phyloP scores from a whole-genome alignment of 1,139 yeast species.

The Hanseniaspora uvarum region DNA sequence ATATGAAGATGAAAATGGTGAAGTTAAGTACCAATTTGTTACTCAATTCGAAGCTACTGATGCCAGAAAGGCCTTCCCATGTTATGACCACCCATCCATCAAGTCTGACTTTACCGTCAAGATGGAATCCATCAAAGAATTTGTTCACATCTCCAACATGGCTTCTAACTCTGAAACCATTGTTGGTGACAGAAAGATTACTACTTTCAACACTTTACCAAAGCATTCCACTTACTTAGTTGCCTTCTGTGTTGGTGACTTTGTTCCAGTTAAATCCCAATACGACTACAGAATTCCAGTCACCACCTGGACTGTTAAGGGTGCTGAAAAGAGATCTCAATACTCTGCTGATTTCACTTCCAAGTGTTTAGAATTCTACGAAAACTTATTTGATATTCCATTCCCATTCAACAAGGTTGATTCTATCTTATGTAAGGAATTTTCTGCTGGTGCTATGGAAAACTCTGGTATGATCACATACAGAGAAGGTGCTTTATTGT shows the following conservation, averaged over 20 bases:
- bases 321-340: slow-evolving; percentile 54
- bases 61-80: slow-evolving; percentile 77
- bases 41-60: slow-evolving; percentile 84
- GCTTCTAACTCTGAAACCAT: slow-evolving; percentile 42
- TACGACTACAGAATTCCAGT: slow-evolving; percentile 68
- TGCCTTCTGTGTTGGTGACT: slow-evolving; percentile 76
- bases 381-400: slow-evolving; percentile 56
- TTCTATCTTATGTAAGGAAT: slow-evolving; percentile 71
- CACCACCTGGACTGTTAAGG: slow-evolving; percentile 71
- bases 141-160: slow-evolving; percentile 68
- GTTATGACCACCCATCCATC: slow-evolving; percentile 68
- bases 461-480: slow-evolving; percentile 83
- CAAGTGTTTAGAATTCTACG: slow-evolving; percentile 63
- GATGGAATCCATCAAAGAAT: slow-evolving; percentile 44
- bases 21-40: slow-evolving; percentile 55
- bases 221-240: slow-evolving; percentile 70
- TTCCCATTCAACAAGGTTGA: slow-evolving; percentile 79
- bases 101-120: slow-evolving; percentile 64
- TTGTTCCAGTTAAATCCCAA: slow-evolving; percentile 32
- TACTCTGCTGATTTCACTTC: slow-evolving; percentile 67
- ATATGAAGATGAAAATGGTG: slow-evolving; percentile 51
- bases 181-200: slow-evolving; percentile 44
- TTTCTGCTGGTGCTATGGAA: slow-evolving; percentile 86
- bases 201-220: slow-evolving; percentile 54
- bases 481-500: slow-evolving; percentile 65